Evolutionary conservation across 352 stramenopile species (phyloP).

Genomic region (Globisporangium apiculatum): DNA sequence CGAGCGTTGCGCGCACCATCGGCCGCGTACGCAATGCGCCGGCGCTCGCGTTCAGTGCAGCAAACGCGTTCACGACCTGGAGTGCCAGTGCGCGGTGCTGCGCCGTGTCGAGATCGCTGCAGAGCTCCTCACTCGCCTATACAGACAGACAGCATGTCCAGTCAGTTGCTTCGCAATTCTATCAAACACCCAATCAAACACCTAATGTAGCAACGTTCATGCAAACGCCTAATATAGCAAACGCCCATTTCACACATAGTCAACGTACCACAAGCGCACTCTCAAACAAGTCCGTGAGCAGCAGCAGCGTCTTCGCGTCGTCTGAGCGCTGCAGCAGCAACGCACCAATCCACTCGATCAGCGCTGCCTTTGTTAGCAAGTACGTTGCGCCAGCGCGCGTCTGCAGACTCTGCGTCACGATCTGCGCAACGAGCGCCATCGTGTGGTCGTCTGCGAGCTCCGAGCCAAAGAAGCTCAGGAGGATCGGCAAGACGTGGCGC

Average conservation of each 20-base stretch:
- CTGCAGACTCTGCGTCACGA: conserved; percentile 39
- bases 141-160: not conserved
- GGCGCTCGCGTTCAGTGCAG: conserved; percentile 19
- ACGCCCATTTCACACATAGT: too few species aligned
- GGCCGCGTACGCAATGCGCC: conserved; percentile 1
- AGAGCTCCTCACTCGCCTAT: conserved; percentile 15
- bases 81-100: conserved; percentile 32
- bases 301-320: conserved; percentile 16
- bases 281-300: conserved; percentile 37
- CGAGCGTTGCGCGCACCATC: conserved; percentile 15
- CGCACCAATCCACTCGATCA: conserved; percentile 53
- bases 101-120: conserved; percentile 21
- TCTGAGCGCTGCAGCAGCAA: conserved; percentile 22
- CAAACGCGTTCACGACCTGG: conserved; percentile 34
- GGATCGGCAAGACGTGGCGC: conserved; percentile 72
- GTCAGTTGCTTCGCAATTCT: too few species aligned
- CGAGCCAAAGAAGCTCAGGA: conserved; percentile 77
- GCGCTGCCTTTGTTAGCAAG: conserved; percentile 51
- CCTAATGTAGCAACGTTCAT: too few species aligned
- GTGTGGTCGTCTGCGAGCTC: conserved; percentile 75
- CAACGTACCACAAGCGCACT: conserved; percentile 18
- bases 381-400: conserved; percentile 42
- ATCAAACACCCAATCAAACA: too few species aligned
- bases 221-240: too few species aligned
- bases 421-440: conserved; percentile 55